These are phyloP conservation scores for Pholiota adiposa DNA, from an alignment of 1,284 basidiomycete species.

Conservation along the genomic window DNA sequence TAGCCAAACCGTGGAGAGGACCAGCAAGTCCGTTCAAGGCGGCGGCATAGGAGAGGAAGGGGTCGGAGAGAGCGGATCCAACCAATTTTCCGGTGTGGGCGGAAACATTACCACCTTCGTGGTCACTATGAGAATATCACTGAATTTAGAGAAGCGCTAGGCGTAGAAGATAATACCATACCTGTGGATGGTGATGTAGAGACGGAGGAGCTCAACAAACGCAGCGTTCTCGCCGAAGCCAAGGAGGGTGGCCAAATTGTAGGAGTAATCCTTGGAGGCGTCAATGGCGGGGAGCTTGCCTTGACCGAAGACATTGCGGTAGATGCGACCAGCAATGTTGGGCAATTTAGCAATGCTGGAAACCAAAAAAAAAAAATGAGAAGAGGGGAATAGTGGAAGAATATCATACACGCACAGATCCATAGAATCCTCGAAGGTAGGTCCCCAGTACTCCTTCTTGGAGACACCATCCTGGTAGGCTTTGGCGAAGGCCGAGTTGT, in stretches of 20 bases:
- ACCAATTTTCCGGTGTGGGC: conserved; percentile 97
- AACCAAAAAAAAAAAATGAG: conserved; percentile 10
- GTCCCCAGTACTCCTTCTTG: conserved; percentile 98
- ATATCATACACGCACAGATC: conserved; percentile 67
- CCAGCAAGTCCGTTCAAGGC: conserved; percentile 97
- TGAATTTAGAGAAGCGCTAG: conserved; percentile 18
- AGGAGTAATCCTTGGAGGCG: conserved; percentile 88
- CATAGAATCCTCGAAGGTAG: conserved; percentile 96
- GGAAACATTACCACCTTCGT: conserved; percentile 99
- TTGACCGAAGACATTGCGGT: conserved; percentile 91
- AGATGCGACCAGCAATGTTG: conserved; percentile 96
- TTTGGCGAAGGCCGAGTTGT: conserved; percentile 96
- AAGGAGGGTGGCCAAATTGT: conserved; percentile 91
- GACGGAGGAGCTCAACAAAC: conserved; percentile 94
- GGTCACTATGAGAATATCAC: conserved; percentile 66
- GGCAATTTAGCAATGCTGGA: conserved; percentile 93
- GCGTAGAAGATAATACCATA: conserved; percentile 21
- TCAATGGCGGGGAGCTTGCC: conserved; percentile 93
- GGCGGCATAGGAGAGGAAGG: conserved; percentile 94
- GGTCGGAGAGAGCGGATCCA: conserved; percentile 97
- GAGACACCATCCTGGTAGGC: conserved; percentile 92
- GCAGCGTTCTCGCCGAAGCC: conserved; percentile 90
- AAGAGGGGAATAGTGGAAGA: conserved; percentile 6
- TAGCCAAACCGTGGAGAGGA: conserved; percentile 95
- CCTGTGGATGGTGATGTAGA: conserved; percentile 98